A percentile compares a stretch with the other conserved stretches of the same genome.
Conservation (phyloP, 2,329 filamentous ascomycete genomes). For the Didymella arachidicola region DNA sequence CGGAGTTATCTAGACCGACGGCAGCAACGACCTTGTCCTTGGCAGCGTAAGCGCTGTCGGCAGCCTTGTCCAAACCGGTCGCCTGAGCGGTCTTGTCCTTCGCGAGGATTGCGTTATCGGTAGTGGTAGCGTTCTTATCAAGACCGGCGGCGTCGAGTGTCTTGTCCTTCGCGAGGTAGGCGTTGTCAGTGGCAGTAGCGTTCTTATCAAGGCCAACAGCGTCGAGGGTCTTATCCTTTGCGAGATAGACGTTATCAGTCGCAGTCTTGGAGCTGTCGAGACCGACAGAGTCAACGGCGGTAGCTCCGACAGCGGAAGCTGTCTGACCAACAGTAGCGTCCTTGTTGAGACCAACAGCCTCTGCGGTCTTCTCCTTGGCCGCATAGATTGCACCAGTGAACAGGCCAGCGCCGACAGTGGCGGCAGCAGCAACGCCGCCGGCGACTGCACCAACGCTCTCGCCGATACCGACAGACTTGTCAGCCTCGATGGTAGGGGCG, state of each 20-base stretch:
- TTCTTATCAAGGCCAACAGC: slow-evolving; percentile 68
- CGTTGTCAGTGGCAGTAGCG: slow-evolving; percentile 61
- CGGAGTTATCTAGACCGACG: slow-evolving; percentile 51
- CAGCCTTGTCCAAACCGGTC: slow-evolving; percentile 43
- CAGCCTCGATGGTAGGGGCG: slow-evolving; percentile 29
- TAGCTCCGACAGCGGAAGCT: slow-evolving; percentile 31
- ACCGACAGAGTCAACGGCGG: slow-evolving; percentile 47
- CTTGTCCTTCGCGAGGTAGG: slow-evolving; percentile 32
- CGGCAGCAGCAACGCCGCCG: slow-evolving; percentile 45
- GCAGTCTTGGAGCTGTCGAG: slow-evolving; percentile 51
- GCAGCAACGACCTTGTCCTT: slow-evolving; percentile 46
- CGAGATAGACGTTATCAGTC: slow-evolving; percentile 55
- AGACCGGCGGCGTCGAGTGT: slow-evolving; percentile 36
- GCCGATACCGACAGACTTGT: slow-evolving; percentile 18
- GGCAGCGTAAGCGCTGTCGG: slow-evolving; percentile 27
- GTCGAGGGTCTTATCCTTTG: slow-evolving; percentile 74
- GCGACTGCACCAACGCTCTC: slow-evolving; percentile 25
- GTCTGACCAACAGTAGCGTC: slow-evolving; percentile 47
- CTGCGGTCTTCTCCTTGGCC: slow-evolving; percentile 46
- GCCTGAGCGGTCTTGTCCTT: slow-evolving; percentile 12
- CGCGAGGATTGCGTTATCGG: slow-evolving; percentile 42
- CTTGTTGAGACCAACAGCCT: slow-evolving; percentile 51
- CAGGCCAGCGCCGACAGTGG: slow-evolving; percentile 55
- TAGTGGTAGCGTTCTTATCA: slow-evolving; percentile 51
- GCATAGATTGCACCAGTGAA: slow-evolving; percentile 41